These are phyloP conservation scores for Inosperma sp. DNA, from an alignment of 768 basidiomycete species.

Conservation along the genomic window DNA sequence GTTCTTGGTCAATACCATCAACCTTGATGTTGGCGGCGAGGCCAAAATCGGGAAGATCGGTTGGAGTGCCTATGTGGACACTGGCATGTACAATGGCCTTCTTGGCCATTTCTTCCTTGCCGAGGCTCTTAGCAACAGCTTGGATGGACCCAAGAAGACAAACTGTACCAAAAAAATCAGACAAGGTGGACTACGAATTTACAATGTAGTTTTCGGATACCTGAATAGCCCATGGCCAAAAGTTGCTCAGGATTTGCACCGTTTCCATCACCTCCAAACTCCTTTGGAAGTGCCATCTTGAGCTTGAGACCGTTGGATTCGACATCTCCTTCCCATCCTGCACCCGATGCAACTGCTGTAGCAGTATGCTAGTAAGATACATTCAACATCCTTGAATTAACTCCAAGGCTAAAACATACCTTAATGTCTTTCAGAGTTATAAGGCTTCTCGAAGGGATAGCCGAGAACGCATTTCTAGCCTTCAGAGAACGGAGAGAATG, in stretches of 20 bases:
- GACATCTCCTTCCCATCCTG: conserved; percentile 61
- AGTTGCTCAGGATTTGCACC: conserved; percentile 66
- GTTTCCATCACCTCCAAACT: conserved; percentile 57
- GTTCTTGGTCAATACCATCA: conserved; percentile 61
- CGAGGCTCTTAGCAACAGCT: conserved; percentile 46
- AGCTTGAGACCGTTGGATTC: conserved; percentile 44
- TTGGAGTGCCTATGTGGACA: conserved; percentile 61
- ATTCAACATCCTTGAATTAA: background rate
- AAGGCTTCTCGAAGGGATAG: conserved; percentile 18
- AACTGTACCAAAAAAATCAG: conserved; percentile 35
- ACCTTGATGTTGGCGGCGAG: conserved; percentile 67
- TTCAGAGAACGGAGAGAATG: too few relatives aligned
- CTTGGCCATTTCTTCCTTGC: conserved; percentile 51
- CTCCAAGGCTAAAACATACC: conserved; percentile 12
- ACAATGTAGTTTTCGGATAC: conserved; percentile 31
- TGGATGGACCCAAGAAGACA: conserved; percentile 73
- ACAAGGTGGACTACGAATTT: background rate
- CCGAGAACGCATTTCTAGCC: too few relatives aligned
- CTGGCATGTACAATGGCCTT: conserved; percentile 58
- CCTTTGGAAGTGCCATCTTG: conserved; percentile 50
- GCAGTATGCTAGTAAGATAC: conserved; percentile 56
- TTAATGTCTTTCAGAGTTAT: conserved; percentile 25
- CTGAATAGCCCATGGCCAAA: conserved; percentile 66
- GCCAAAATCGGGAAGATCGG: conserved; percentile 56
- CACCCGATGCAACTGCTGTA: conserved; percentile 57